Conservation (phyloP, 2,329 filamentous ascomycete genomes). For the Coniella lustricola region DNA sequence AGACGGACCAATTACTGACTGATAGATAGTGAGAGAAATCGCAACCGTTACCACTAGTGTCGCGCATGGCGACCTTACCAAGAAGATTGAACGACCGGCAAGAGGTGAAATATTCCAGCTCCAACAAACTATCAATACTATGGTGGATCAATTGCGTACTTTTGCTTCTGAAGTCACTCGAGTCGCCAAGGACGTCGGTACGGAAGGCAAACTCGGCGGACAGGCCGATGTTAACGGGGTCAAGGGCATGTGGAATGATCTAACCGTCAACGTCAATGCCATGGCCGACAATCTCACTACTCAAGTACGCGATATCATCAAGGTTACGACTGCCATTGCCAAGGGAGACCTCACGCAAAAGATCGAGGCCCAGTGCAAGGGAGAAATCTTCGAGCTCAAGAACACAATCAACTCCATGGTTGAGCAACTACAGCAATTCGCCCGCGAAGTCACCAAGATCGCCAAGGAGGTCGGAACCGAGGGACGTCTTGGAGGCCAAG, state of each 20-base stretch:
- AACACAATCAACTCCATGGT: conserved; percentile 99
- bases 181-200: conserved; percentile 77
- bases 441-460: conserved; percentile 92
- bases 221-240: conserved; percentile 79
- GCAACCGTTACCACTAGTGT: conserved; percentile 79
- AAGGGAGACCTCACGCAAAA: conserved; percentile 93
- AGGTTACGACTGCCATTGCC: conserved; percentile 64
- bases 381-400: conserved; percentile 90
- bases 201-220: conserved; percentile 74
- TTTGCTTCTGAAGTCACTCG: conserved; percentile 80
- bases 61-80: conserved; percentile 73
- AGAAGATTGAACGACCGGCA: conserved; percentile 76
- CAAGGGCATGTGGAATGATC: conserved; percentile 82
- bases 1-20: background rate
- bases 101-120: conserved; percentile 76
- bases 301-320: conserved; percentile 91
- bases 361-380: conserved; percentile 86
- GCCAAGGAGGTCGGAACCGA: conserved; percentile 95
- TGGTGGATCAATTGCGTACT: conserved; percentile 78
- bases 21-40: conserved; percentile 64
- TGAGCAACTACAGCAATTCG: conserved; percentile 93
- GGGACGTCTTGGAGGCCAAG: conserved; percentile 87
- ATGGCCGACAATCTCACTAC: conserved; percentile 85
- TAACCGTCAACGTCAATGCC: conserved; percentile 79
- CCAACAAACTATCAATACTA: conserved; percentile 82